Percentiles rank a stretch among this genome's conserved stretches.
Conservation (phyloP, 2,329 filamentous ascomycete genomes). For the Stachybotrys echinatus region DNA sequence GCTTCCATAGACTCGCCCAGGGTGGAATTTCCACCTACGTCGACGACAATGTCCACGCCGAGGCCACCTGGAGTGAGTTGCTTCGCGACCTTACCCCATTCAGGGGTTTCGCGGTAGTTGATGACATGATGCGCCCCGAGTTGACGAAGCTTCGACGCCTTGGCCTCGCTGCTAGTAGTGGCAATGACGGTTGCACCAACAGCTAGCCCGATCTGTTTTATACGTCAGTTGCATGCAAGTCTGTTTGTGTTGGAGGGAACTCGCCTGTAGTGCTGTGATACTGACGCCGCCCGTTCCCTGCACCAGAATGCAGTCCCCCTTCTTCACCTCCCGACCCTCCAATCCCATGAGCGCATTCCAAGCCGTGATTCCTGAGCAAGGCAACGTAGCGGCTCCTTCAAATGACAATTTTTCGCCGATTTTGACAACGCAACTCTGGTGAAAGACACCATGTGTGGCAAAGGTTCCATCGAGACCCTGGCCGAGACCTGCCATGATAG, state of each 20-base stretch:
- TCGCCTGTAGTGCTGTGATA: slow-evolving; percentile 1
- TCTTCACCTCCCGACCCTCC: neutral
- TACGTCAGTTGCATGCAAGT: too few species aligned
- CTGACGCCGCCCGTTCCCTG: slow-evolving; percentile 1
- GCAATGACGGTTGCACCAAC: slow-evolving; percentile 1
- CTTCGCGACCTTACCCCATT: neutral
- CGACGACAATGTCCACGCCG: neutral
- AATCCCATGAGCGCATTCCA: slow-evolving; percentile 1
- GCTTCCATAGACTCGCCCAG: slow-evolving; percentile 1
- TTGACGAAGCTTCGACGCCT: neutral
- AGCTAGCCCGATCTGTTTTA: neutral
- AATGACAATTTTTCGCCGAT: neutral
- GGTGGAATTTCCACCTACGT: neutral
- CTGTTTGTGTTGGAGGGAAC: too few species aligned
- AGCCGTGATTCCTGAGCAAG: slow-evolving; percentile 1
- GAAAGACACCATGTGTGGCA: neutral
- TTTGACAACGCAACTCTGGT: slow-evolving; percentile 1
- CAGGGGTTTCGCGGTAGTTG: slow-evolving; percentile 1
- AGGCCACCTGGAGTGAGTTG: neutral
- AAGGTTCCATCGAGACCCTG: neutral
- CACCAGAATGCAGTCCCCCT: slow-evolving; percentile 1
- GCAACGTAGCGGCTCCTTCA: neutral
- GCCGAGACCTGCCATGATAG: neutral
- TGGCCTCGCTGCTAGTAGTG: slow-evolving; percentile 1
- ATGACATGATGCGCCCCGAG: slow-evolving; percentile 1